Evolutionary conservation across 768 basidiomycete species (phyloP).

Genomic region (Pisolithus microcarpus): DNA sequence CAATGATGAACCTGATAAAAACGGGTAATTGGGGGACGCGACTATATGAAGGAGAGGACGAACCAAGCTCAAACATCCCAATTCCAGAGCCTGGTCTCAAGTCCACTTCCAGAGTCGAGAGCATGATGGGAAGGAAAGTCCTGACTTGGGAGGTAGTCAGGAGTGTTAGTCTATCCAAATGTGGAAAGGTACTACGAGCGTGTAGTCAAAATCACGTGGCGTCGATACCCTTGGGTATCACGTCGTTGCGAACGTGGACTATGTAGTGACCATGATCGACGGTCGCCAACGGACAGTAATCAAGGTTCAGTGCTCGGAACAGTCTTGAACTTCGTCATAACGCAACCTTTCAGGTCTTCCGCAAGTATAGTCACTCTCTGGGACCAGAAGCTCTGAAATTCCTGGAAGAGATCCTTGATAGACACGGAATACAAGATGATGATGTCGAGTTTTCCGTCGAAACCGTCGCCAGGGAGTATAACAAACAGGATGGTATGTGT

Average conservation of each 20-base stretch:
- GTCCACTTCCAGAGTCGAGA: slow-evolving; percentile 66
- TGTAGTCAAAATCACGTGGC: too few species aligned
- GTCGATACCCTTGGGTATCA: too few species aligned
- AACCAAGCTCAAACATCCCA: slow-evolving; percentile 74
- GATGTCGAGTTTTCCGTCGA: slow-evolving; percentile 73
- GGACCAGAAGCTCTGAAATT: slow-evolving; percentile 71
- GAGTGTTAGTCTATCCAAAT: not conserved
- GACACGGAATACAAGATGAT: slow-evolving; percentile 62
- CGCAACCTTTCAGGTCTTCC: slow-evolving; percentile 54
- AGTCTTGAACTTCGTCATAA: not conserved
- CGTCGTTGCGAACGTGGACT: not conserved
- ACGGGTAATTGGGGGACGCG: not conserved
- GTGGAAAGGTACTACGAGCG: too few species aligned
- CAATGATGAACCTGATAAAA: slow-evolving; percentile 56
- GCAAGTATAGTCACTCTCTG: slow-evolving; percentile 83
- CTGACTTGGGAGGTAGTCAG: not conserved
- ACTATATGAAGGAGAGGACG: not conserved
- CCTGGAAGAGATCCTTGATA: slow-evolving; percentile 62
- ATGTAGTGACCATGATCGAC: slow-evolving; percentile 27
- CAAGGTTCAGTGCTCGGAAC: slow-evolving; percentile 28
- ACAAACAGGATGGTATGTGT: slow-evolving; percentile 74
- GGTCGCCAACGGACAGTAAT: slow-evolving; percentile 36
- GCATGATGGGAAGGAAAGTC: slow-evolving; percentile 33
- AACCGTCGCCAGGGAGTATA: slow-evolving; percentile 78
- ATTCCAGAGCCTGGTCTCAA: slow-evolving; percentile 69